phyloP scores from a whole-genome alignment of 352 stramenopile species.

The Stephanocyclus meneghinianus region DNA sequence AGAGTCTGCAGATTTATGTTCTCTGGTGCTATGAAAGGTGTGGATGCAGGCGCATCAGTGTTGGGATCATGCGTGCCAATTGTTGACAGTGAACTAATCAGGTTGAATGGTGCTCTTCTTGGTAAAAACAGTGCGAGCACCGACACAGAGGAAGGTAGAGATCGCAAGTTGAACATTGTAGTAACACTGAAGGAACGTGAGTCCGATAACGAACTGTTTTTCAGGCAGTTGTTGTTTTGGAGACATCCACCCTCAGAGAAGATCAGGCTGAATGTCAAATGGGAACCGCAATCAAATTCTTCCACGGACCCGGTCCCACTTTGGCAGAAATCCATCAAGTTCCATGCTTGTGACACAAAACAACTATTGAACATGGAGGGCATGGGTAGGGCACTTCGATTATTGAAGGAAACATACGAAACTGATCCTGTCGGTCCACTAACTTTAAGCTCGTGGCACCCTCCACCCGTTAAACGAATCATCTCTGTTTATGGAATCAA shows the following conservation, averaged over 20 bases:
- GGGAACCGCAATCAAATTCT: constrained; percentile 3
- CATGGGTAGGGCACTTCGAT: constrained; percentile 13
- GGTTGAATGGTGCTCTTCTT: constrained; percentile 4
- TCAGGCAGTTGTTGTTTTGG: constrained; percentile 9
- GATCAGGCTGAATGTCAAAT: constrained; percentile 16
- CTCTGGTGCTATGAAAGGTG: constrained; percentile 19
- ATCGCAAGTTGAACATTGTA: not conserved
- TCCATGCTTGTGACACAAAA: not conserved
- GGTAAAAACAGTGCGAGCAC: not conserved
- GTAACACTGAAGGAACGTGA: not conserved
- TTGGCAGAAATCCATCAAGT: not conserved
- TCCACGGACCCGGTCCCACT: not conserved
- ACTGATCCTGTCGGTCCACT: constrained; percentile 32
- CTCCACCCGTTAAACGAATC: constrained; percentile 52
- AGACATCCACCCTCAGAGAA: not conserved
- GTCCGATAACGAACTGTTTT: not conserved
- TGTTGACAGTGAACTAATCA: constrained; percentile 23
- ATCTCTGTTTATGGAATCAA: constrained; percentile 60
- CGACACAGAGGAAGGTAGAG: constrained; percentile 17
- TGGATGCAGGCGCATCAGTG: constrained; percentile 7
- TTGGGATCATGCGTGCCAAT: constrained; percentile 22
- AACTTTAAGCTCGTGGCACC: constrained; percentile 24
- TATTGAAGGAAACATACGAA: constrained; percentile 29
- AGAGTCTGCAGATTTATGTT: constrained; percentile 1
- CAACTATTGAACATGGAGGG: constrained; percentile 24